These are phyloP conservation scores for Nemania sp. DNA, from an alignment of 2,329 filamentous ascomycete genomes.

Conservation along the genomic window DNA sequence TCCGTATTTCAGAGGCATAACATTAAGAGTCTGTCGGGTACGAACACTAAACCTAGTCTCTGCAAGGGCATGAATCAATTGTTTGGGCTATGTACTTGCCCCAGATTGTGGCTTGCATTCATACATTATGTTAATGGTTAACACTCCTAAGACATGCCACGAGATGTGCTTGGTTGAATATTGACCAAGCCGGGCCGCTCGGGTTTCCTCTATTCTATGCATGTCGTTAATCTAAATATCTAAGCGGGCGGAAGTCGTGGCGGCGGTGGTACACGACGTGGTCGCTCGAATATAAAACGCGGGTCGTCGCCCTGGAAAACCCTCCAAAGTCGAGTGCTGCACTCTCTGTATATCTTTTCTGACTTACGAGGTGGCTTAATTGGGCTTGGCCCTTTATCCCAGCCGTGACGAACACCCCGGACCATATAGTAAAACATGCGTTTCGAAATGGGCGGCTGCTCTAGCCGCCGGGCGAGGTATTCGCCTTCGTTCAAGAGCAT, in stretches of 20 bases:
- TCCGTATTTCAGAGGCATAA: too few species aligned
- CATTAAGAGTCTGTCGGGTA: too few species aligned
- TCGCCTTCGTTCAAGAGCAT: conserved; percentile 66
- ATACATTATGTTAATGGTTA: too few species aligned
- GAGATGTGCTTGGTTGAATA: too few species aligned
- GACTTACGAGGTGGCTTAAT: conserved; percentile 54
- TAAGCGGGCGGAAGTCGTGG: neutral
- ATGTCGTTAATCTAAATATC: too few species aligned
- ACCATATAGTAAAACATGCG: conserved; percentile 62
- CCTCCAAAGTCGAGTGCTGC: conserved; percentile 53
- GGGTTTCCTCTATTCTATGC: too few species aligned
- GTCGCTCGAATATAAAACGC: conserved; percentile 19
- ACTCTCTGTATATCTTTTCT: conserved; percentile 57
- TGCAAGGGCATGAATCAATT: too few species aligned
- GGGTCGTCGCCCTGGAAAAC: conserved; percentile 43
- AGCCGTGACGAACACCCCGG: conserved; percentile 62
- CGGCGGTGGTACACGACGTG: conserved; percentile 27
- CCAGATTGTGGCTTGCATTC: too few species aligned
- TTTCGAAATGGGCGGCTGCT: conserved; percentile 52
- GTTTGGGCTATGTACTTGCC: too few species aligned
- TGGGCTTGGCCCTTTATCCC: conserved; percentile 69
- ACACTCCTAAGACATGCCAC: too few species aligned
- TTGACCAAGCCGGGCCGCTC: too few species aligned
- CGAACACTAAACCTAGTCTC: too few species aligned
- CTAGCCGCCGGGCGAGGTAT: conserved; percentile 62